phyloP scores from a whole-genome alignment of 2,329 filamentous ascomycete species.

The Xylaria sp. region DNA sequence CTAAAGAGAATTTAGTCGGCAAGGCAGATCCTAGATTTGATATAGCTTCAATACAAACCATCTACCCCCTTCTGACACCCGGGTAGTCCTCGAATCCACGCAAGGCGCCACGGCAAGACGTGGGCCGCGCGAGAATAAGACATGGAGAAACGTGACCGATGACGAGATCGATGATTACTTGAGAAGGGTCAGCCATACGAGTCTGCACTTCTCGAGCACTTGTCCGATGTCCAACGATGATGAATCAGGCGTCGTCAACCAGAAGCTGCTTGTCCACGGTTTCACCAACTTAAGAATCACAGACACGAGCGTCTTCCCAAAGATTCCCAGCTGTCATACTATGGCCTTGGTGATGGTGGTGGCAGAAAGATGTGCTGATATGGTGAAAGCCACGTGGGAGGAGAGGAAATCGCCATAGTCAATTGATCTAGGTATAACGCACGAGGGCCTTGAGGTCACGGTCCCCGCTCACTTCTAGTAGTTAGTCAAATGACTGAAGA shows the following conservation, averaged over 20 bases:
- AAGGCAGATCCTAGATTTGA: no score
- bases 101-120: background rate
- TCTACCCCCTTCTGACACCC: no score
- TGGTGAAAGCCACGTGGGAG: conserved; percentile 13
- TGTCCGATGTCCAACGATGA: conserved; percentile 11
- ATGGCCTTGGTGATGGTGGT: conserved; percentile 53
- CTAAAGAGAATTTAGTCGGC: no score
- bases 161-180: conserved; percentile 15
- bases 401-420: no score
- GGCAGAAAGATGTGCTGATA: conserved; percentile 39
- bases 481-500: no score
- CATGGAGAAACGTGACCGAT: conserved; percentile 6
- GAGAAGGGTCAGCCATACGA: conserved; percentile 4
- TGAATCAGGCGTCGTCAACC: conserved; percentile 43
- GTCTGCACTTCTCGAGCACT: conserved; percentile 7
- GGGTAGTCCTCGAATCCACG: background rate
- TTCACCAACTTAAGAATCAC: conserved; percentile 45
- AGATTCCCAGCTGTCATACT: conserved; percentile 48
- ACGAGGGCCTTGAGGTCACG: no score
- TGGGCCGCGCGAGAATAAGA: conserved; percentile 1
- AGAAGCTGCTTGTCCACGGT: conserved; percentile 44
- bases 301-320: conserved; percentile 46
- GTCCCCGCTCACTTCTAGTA: no score
- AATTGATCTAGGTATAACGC: no score
- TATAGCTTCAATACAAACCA: no score